Percentiles rank a stretch among this genome's conserved stretches.
Evolutionary conservation across 495 filamentous ascomycete species (phyloP).

Genomic region (Cryomyces minteri): DNA sequence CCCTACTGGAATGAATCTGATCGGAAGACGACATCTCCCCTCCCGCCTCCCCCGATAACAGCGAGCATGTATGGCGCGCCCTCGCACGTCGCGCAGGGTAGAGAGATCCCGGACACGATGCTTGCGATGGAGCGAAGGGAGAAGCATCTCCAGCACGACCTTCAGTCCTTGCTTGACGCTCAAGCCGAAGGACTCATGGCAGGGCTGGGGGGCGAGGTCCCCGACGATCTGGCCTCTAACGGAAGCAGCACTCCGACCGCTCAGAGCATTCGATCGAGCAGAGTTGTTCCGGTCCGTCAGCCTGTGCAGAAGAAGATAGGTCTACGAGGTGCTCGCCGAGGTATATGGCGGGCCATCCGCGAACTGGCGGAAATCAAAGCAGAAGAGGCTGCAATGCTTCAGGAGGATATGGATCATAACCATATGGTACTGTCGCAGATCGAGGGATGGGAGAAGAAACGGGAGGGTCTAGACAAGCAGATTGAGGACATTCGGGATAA

Average conservation of each 20-base stretch:
- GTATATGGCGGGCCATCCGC: constrained; percentile 51
- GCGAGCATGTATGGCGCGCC: constrained; percentile 6
- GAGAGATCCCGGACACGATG: constrained; percentile 25
- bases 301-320: constrained; percentile 40
- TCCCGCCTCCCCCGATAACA: constrained; percentile 10
- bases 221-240: constrained; percentile 24
- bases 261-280: constrained; percentile 11
- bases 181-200: constrained; percentile 58
- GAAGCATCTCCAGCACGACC: constrained; percentile 46
- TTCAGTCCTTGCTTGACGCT: constrained; percentile 69
- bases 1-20: constrained; percentile 8
- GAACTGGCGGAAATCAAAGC: constrained; percentile 53
- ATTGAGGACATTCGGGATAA: constrained; percentile 32
- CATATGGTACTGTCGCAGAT: constrained; percentile 40
- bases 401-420: constrained; percentile 35
- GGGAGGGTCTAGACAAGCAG: constrained; percentile 24
- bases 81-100: neutral
- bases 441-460: constrained; percentile 37
- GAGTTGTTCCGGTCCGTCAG: constrained; percentile 20
- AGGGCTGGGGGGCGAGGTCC: constrained; percentile 22
- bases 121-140: constrained; percentile 31
- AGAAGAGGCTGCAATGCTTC: constrained; percentile 47
- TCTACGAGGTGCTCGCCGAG: constrained; percentile 47
- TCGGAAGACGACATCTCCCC: constrained; percentile 5
- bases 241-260: constrained; percentile 31